These are phyloP conservation scores for Neurospora sp. DNA, from an alignment of 495 filamentous ascomycete species.

Conservation along the genomic window DNA sequence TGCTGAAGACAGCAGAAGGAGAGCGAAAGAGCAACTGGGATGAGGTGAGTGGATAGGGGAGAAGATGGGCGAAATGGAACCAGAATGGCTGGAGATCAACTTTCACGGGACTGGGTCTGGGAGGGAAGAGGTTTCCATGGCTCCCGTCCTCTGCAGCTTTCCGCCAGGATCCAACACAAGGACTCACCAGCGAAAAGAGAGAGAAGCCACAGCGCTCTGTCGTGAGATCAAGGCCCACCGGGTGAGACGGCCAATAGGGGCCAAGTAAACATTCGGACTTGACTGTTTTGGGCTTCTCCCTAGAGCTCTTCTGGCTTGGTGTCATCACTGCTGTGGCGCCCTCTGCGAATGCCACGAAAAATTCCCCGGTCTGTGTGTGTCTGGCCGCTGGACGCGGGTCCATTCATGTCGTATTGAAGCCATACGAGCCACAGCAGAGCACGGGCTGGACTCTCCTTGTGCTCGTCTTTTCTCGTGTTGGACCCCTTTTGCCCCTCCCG, in stretches of 20 bases:
- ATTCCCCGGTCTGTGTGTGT: background rate
- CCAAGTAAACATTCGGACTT: background rate
- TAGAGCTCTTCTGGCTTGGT: background rate
- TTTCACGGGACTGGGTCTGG: slow-evolving; percentile 11
- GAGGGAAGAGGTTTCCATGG: slow-evolving; percentile 7
- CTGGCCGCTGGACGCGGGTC: background rate
- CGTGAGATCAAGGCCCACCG: background rate
- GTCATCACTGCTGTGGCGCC: background rate
- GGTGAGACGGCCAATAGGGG: background rate
- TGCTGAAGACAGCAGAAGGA: background rate
- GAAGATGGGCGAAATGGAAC: background rate
- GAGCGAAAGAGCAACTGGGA: slow-evolving; percentile 1
- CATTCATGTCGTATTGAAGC: background rate
- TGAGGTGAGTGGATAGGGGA: slow-evolving; percentile 2
- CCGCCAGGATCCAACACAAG: background rate
- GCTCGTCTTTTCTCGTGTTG: background rate
- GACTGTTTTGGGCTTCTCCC: background rate
- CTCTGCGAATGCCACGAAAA: background rate
- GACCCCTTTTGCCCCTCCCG: background rate
- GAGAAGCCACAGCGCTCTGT: background rate
- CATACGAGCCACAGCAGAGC: background rate
- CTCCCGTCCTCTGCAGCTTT: background rate
- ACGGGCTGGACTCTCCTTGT: background rate
- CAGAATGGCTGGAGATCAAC: background rate
- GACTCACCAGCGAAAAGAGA: background rate